phyloP scores from a whole-genome alignment of 371 early-diverging fungal genomes.

The Apophysomyces variabilis region DNA sequence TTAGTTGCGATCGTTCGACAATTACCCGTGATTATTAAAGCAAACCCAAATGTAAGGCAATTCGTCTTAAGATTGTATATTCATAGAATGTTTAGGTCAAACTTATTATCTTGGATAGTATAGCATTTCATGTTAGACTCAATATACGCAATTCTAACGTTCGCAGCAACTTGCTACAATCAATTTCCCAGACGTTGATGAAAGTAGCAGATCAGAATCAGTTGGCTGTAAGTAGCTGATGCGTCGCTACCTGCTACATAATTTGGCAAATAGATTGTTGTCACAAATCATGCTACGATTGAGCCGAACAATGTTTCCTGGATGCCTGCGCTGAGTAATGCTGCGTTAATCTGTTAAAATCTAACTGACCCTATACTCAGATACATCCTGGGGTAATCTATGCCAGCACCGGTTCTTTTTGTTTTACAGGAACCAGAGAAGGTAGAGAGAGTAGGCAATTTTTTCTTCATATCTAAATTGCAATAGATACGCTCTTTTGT shows the following conservation, averaged over 20 bases:
- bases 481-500: slow-evolving; percentile 12
- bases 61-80: too few species aligned
- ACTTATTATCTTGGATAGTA: slow-evolving; percentile 66
- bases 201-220: slow-evolving; percentile 56
- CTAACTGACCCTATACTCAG: background rate
- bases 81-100: slow-evolving; percentile 40
- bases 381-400: slow-evolving; percentile 11
- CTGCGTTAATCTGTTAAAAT: background rate
- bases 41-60: slow-evolving; percentile 38
- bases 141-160: slow-evolving; percentile 48
- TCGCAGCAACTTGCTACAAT: slow-evolving; percentile 49
- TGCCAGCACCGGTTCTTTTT: slow-evolving; percentile 22
- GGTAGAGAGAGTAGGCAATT: slow-evolving; percentile 9
- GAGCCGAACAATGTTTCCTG: slow-evolving; percentile 17
- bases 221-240: slow-evolving; percentile 41
- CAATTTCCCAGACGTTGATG: slow-evolving; percentile 50
- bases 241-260: background rate
- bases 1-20: slow-evolving; percentile 57
- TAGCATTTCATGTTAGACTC: slow-evolving; percentile 68
- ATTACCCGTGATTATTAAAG: slow-evolving; percentile 50
- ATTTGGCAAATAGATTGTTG: slow-evolving; percentile 11
- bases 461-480: background rate
- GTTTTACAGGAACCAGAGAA: slow-evolving; percentile 17
- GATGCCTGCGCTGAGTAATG: slow-evolving; percentile 22
- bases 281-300: slow-evolving; percentile 19